These are phyloP conservation scores for Anethum foeniculum DNA, from an alignment of 140 eudicot genomes.

Conservation along the genomic window DNA sequence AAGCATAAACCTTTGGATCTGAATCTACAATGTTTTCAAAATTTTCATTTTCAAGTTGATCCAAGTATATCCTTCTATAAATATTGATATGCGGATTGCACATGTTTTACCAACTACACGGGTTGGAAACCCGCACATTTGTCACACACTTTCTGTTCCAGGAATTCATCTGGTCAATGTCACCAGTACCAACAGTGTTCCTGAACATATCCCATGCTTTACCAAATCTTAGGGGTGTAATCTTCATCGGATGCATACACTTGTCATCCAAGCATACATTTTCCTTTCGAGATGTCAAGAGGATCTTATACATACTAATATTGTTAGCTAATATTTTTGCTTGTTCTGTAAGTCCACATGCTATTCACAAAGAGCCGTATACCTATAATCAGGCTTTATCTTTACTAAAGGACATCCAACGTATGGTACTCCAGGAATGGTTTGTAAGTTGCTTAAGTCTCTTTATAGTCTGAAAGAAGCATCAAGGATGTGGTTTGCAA, in stretches of 20 bases:
- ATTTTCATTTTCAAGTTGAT: neutral
- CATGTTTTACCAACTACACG: constrained; percentile 4
- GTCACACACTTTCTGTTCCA: neutral
- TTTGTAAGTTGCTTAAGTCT: no score
- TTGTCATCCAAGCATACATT: neutral
- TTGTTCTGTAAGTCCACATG: no score
- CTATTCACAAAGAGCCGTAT: no score
- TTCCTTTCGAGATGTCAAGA: constrained; percentile 9
- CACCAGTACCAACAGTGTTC: neutral
- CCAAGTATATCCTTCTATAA: neutral
- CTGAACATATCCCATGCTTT: constrained; percentile 17
- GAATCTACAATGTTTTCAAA: neutral
- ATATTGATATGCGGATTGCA: neutral
- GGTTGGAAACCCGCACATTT: constrained; percentile 15
- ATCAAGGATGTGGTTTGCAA: no score
- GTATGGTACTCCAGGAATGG: no score
- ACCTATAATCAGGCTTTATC: no score
- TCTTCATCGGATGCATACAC: neutral
- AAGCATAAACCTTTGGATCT: no score
- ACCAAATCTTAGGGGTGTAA: neutral
- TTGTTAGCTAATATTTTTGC: no score
- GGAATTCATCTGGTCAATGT: neutral
- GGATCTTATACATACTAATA: neutral
- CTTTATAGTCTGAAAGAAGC: no score
- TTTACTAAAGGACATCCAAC: no score